Evolutionary conservation across 192 early-diverging fungal species (phyloP), one percentile per base, ranked within the genome.

Genomic region (Podila verticillata): DNA sequence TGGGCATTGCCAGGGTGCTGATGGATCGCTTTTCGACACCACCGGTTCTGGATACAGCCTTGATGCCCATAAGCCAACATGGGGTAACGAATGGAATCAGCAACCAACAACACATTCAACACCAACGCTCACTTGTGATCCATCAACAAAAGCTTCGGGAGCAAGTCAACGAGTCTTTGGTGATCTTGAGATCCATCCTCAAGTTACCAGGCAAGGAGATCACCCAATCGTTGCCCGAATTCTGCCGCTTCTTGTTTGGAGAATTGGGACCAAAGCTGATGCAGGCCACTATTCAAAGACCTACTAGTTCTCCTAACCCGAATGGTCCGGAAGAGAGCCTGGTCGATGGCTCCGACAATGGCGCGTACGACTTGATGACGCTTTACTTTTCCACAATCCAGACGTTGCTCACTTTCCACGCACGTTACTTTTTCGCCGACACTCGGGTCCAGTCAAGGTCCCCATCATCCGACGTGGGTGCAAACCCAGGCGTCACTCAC

Each of bases 141-240:
- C 70, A 60, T 6, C 77, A 72, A 30, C 70, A 60, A 12, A 72
- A 68, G 61, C 22, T 57, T 19, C 7, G 67, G 7, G 65, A 68
- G 20, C 60, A 70, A 28, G 48, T 80, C n/a, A 60, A 54, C 7
- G 36, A 66, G n/a, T 71, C 77, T 0, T n/a, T 80, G 1, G 61
- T 49, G 30, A 68, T 80, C 31, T 39, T 80, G 30, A 67, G 62
- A 15, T 39, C 57, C 0, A 63, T 80, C 34, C 39, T 80, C 65
- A 65, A 67, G 30, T 30, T 80, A 10, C 64, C 77, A 31, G 65
- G 60, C 32, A 80, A 80, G 66, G 70, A 72, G 22, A 63, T 80
- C 17, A 17, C 70, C 0, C 29, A n/a, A 4, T 51, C 66, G 2
- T 30, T 80, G 26, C 30, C 49, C 10, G 60, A 72, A 15, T 72